phyloP scores from a whole-genome alignment of 768 basidiomycete species.

The Tephrocybe sp. region DNA sequence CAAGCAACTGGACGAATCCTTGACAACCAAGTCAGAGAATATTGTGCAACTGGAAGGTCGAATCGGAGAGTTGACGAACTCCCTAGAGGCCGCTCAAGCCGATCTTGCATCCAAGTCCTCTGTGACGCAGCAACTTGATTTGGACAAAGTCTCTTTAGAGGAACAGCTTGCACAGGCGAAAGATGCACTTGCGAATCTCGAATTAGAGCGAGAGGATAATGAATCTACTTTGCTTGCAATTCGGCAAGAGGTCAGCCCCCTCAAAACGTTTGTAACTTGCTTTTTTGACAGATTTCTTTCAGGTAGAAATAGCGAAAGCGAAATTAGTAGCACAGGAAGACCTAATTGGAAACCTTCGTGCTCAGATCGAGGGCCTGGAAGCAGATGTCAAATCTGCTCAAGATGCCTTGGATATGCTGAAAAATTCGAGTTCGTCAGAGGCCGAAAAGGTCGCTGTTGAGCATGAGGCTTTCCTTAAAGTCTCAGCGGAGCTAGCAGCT shows the following conservation, averaged over 20 bases:
- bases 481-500: slow-evolving; percentile 59
- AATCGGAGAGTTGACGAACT: slow-evolving; percentile 46
- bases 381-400: slow-evolving; percentile 48
- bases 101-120: slow-evolving; percentile 49
- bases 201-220: slow-evolving; percentile 29
- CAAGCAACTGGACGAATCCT: slow-evolving; percentile 51
- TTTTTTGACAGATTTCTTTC: neutral
- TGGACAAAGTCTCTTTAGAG: slow-evolving; percentile 49
- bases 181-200: slow-evolving; percentile 37
- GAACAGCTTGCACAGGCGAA: slow-evolving; percentile 44
- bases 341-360: slow-evolving; percentile 46
- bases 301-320: slow-evolving; percentile 56
- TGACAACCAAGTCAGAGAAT: slow-evolving; percentile 51
- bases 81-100: slow-evolving; percentile 44
- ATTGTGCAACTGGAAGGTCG: slow-evolving; percentile 55
- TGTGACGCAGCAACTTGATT: slow-evolving; percentile 45
- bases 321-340: slow-evolving; percentile 40
- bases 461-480: slow-evolving; percentile 62
- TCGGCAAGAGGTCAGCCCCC: slow-evolving; percentile 50
- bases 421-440: slow-evolving; percentile 39
- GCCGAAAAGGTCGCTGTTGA: slow-evolving; percentile 55
- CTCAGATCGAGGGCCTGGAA: slow-evolving; percentile 52
- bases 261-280: neutral
- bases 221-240: slow-evolving; percentile 39
- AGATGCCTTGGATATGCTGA: slow-evolving; percentile 51